Conservation (phyloP, 148 eudicot genomes). For the Hydrangea macrophylla region DNA sequence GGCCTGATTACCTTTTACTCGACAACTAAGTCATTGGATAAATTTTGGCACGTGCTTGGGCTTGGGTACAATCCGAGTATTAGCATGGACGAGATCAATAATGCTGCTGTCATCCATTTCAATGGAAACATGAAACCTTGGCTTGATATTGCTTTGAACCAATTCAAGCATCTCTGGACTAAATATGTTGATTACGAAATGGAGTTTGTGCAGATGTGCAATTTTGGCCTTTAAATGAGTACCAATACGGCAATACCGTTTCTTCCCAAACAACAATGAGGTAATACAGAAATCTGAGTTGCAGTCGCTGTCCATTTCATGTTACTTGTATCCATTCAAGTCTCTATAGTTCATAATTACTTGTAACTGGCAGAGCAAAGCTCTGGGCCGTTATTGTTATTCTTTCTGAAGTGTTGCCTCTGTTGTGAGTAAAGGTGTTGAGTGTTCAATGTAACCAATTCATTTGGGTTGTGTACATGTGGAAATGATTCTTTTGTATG, state of each 20-base stretch:
- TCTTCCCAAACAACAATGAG: conserved; percentile 25
- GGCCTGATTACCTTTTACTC: conserved; percentile 76
- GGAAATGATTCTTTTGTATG: conserved; percentile 31
- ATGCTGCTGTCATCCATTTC: conserved; percentile 89
- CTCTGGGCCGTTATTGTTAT: conserved; percentile 18
- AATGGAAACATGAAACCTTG: conserved; percentile 97
- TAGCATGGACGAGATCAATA: conserved; percentile 81
- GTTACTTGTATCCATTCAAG: not conserved
- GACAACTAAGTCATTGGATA: conserved; percentile 76
- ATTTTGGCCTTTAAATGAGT: conserved; percentile 67
- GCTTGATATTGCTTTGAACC: conserved; percentile 88
- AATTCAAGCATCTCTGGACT: conserved; percentile 79
- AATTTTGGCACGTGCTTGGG: conserved; percentile 88
- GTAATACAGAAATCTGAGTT: conserved; percentile 16
- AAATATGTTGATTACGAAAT: conserved; percentile 76
- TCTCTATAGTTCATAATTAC: conserved; percentile 8
- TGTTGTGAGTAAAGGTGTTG: conserved; percentile 9
- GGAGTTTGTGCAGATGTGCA: conserved; percentile 90
- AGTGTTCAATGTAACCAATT: conserved; percentile 5
- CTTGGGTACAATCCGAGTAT: conserved; percentile 89
- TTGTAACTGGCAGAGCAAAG: conserved; percentile 24
- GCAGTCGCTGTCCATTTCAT: conserved; percentile 9
- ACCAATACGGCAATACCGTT: no score
- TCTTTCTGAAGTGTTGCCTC: conserved; percentile 5
- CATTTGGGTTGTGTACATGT: conserved; percentile 10